Conservation (phyloP, 257 asterid species). For the Ajuga chamaepitys region DNA sequence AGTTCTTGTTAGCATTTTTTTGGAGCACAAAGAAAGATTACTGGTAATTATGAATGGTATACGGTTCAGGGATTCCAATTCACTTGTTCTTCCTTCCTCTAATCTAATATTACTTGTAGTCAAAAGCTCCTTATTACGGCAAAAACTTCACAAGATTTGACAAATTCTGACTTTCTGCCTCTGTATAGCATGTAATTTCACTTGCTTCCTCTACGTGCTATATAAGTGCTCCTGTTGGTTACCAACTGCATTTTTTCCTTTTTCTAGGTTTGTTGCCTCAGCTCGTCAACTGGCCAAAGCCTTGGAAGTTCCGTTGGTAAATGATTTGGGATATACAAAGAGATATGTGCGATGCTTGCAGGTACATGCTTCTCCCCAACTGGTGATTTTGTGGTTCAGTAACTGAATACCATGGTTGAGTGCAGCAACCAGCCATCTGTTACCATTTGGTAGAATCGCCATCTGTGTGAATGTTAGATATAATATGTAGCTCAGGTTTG, state of each 20-base stretch:
- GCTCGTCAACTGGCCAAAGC: constrained; percentile 98
- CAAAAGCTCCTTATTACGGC: not conserved
- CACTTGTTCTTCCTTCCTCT: too few relatives aligned
- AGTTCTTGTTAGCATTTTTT: not conserved
- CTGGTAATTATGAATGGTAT: too few relatives aligned
- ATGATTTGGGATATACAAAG: constrained; percentile 95
- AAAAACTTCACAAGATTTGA: not conserved
- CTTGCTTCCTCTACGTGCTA: not conserved
- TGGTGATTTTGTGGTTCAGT: not conserved
- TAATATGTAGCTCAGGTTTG: not conserved
- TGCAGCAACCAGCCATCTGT: not conserved
- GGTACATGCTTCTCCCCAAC: constrained; percentile 33
- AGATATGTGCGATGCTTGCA: constrained; percentile 95
- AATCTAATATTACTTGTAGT: not conserved
- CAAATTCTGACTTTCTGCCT: not conserved
- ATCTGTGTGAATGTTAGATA: not conserved
- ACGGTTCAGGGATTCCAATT: too few relatives aligned
- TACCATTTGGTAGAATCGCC: not conserved
- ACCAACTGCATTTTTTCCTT: constrained; percentile 8
- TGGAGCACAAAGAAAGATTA: too few relatives aligned
- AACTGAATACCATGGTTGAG: not conserved
- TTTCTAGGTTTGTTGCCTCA: constrained; percentile 88
- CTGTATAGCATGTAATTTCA: not conserved
- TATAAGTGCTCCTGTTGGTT: not conserved
- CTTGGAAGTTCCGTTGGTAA: constrained; percentile 92